Evolutionary conservation across 768 basidiomycete species (phyloP).

Genomic region (Russula abietina): DNA sequence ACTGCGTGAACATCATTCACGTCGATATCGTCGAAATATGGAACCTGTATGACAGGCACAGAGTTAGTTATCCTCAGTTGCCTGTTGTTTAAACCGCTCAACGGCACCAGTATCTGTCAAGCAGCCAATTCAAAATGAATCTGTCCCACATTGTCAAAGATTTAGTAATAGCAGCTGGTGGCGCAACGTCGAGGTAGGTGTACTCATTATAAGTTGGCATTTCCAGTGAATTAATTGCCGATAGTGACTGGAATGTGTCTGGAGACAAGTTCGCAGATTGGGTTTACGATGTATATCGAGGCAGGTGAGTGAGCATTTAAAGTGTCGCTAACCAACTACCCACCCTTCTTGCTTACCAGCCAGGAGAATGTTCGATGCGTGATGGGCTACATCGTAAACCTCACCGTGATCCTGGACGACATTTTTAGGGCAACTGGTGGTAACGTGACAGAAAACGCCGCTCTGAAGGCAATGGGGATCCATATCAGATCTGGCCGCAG

Average conservation of each 20-base stretch:
- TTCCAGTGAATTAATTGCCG: not conserved
- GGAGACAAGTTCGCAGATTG: not conserved
- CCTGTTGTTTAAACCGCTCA: not conserved
- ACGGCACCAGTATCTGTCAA: not conserved
- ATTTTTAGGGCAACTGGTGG: not conserved
- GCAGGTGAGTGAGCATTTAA: not conserved
- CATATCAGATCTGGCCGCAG: not conserved
- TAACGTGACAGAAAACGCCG: not conserved
- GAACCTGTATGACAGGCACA: not conserved
- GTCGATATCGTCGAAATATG: conserved; percentile 5
- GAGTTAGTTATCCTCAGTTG: not conserved
- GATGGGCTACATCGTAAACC: conserved; percentile 7
- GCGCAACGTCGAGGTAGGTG: not conserved
- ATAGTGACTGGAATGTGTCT: not conserved
- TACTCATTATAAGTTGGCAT: too few relatives aligned
- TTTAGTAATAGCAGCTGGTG: not conserved
- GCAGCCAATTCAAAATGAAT: not conserved
- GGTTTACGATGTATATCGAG: not conserved
- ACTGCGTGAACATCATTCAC: conserved; percentile 1
- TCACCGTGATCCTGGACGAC: not conserved
- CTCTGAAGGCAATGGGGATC: not conserved
- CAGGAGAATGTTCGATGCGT: conserved; percentile 1
- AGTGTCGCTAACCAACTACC: not conserved
- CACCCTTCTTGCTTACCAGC: not conserved
- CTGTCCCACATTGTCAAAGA: conserved; percentile 12